phyloP scores from a whole-genome alignment of 495 filamentous ascomycete genomes.

The Aspergillus sclerotioniger region DNA sequence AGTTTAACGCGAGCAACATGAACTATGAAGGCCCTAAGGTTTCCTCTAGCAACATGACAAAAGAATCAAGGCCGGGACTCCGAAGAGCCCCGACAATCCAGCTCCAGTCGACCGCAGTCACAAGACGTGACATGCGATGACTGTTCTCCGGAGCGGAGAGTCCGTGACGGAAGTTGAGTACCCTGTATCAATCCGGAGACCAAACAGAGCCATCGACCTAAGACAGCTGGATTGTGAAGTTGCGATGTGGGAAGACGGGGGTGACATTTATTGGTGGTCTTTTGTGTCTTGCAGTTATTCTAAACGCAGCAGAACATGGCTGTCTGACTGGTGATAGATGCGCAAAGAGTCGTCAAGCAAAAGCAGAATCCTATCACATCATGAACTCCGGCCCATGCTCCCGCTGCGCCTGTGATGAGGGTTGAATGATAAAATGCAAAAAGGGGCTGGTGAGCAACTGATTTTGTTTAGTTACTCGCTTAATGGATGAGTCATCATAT shows the following conservation, averaged over 20 bases:
- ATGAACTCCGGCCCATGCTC: no score
- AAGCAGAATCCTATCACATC: no score
- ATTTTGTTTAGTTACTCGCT: no score
- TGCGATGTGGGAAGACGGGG: slow-evolving; percentile 19
- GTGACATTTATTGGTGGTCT: neutral
- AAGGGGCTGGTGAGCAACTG: no score
- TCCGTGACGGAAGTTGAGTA: slow-evolving; percentile 26
- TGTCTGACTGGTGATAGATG: neutral
- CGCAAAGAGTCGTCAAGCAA: neutral
- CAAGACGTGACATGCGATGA: slow-evolving; percentile 46
- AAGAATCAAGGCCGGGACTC: slow-evolving; percentile 11
- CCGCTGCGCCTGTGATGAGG: no score
- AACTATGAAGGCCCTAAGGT: slow-evolving; percentile 52
- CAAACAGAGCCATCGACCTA: slow-evolving; percentile 20
- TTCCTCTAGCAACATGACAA: slow-evolving; percentile 44
- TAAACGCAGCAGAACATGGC: neutral
- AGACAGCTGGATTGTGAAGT: slow-evolving; percentile 45
- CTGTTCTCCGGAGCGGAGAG: slow-evolving; percentile 39
- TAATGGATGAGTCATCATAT: no score
- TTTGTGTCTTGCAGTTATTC: neutral
- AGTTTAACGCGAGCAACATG: slow-evolving; percentile 41
- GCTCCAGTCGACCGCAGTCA: slow-evolving; percentile 49
- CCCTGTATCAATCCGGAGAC: slow-evolving; percentile 6
- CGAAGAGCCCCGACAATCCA: slow-evolving; percentile 32
- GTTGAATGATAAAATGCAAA: no score